Conservation (phyloP, 2,329 filamentous ascomycete species). For the Graphilbum sp. region DNA sequence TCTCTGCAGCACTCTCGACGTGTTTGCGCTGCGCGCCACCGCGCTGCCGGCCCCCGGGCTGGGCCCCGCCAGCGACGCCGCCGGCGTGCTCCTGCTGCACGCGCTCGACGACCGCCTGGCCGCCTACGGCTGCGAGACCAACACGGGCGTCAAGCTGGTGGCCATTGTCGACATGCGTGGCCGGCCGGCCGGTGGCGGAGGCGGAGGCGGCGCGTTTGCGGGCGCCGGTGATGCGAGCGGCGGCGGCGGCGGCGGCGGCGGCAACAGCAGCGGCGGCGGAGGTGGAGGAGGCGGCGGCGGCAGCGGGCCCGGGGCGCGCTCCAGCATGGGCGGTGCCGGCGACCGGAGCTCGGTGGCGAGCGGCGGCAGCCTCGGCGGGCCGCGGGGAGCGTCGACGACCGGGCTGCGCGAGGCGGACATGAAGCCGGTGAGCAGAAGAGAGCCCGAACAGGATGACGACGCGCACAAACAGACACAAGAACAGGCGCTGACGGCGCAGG, state of each 20-base stretch:
- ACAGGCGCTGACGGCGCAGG: no score
- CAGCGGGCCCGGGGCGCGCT: background rate
- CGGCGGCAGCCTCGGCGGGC: conserved; percentile 15
- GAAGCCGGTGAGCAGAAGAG: conserved; percentile 44
- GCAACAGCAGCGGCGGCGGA: background rate
- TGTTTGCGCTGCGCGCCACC: conserved; percentile 72
- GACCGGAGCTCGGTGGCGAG: conserved; percentile 4
- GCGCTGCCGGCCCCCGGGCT: conserved; percentile 22
- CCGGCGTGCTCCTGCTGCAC: conserved; percentile 63
- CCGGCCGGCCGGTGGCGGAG: conserved; percentile 21
- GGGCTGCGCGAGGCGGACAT: conserved; percentile 76
- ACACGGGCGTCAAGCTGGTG: conserved; percentile 83
- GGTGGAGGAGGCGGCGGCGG: background rate
- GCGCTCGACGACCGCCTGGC: conserved; percentile 86
- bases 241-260: background rate
- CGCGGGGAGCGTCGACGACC: conserved; percentile 18
- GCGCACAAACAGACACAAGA: background rate
- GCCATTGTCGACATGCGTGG: conserved; percentile 85
- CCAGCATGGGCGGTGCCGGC: conserved; percentile 27
- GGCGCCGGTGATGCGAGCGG: conserved; percentile 6
- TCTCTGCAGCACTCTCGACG: conserved; percentile 78
- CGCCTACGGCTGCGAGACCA: conserved; percentile 91
- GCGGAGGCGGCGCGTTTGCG: background rate
- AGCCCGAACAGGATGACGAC: background rate
- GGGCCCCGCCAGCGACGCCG: conserved; percentile 46